Conservation (phyloP, 768 basidiomycete species). For the Clitopilus passeckerianus region DNA sequence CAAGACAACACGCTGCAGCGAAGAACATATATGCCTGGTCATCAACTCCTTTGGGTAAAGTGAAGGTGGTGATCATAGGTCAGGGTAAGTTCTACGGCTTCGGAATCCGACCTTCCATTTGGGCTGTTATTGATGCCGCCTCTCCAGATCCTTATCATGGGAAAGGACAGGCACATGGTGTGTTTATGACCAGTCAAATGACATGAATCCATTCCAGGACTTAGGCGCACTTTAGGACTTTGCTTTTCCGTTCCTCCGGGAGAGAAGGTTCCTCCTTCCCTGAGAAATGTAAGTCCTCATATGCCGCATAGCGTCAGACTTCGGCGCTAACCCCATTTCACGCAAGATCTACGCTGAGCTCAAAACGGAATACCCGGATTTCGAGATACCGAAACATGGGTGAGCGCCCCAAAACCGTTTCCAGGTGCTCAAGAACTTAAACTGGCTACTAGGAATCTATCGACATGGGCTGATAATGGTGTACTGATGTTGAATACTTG, state of each 20-base stretch:
- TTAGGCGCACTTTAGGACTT: conserved; percentile 45
- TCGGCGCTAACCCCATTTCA: conserved; percentile 11
- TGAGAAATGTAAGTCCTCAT: conserved; percentile 60
- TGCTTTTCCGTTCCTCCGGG: conserved; percentile 89
- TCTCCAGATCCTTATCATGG: conserved; percentile 74
- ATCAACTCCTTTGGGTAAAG: conserved; percentile 75
- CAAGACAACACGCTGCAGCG: conserved; percentile 31
- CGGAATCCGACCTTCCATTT: conserved; percentile 8
- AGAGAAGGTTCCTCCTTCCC: conserved; percentile 70
- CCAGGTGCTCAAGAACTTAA: neutral
- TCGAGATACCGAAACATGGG: conserved; percentile 81
- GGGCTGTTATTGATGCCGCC: conserved; percentile 2
- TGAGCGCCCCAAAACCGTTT: conserved; percentile 28
- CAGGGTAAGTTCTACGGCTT: conserved; percentile 35
- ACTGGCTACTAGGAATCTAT: conserved; percentile 56
- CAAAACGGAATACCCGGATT: conserved; percentile 74
- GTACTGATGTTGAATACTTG: conserved; percentile 92
- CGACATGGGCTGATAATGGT: conserved; percentile 77
- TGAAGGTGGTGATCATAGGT: conserved; percentile 86
- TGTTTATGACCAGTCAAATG: conserved; percentile 11
- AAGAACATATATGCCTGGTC: conserved; percentile 91
- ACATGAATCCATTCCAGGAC: neutral
- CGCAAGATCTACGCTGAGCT: conserved; percentile 84
- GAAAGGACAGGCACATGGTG: conserved; percentile 80
- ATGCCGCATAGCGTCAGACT: neutral